Percentiles rank a stretch among this genome's conserved stretches.
phyloP scores from a whole-genome alignment of 1,284 basidiomycete genomes.

The Schizopora paradoxa region DNA sequence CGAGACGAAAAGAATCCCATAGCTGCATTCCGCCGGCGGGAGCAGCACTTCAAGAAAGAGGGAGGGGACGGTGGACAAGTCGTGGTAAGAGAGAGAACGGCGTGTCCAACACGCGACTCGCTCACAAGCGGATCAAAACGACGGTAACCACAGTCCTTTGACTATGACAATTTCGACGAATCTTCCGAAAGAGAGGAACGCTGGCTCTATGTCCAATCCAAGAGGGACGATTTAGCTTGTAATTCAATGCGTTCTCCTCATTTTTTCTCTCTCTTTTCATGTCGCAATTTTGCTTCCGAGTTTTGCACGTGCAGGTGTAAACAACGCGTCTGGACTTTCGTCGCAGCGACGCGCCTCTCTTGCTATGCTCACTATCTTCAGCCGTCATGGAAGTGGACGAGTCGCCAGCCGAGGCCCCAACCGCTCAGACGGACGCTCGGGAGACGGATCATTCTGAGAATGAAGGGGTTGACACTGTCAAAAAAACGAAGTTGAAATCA shows the following conservation, averaged over 20 bases:
- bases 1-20: slow-evolving; percentile 58
- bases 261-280: background rate
- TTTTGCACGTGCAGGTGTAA: too few relatives aligned
- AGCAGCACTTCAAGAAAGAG: background rate
- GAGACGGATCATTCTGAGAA: slow-evolving; percentile 16
- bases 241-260: background rate
- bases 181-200: too few relatives aligned
- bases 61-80: too few relatives aligned
- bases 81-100: background rate
- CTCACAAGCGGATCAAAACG: background rate
- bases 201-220: background rate
- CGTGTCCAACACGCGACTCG: background rate
- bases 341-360: background rate
- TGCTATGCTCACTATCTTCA: background rate
- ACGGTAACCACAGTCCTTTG: background rate
- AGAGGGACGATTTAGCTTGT: background rate
- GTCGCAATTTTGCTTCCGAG: too few relatives aligned
- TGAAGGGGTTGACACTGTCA: slow-evolving; percentile 22
- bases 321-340: background rate
- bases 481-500: slow-evolving; percentile 22
- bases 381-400: background rate
- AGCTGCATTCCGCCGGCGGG: slow-evolving; percentile 10
- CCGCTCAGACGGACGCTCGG: slow-evolving; percentile 21
- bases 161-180: too few relatives aligned
- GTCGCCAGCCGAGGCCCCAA: slow-evolving; percentile 15